These are phyloP conservation scores for Castanea sativa DNA, from an alignment of 306 rosid genomes.

Conservation along the genomic window DNA sequence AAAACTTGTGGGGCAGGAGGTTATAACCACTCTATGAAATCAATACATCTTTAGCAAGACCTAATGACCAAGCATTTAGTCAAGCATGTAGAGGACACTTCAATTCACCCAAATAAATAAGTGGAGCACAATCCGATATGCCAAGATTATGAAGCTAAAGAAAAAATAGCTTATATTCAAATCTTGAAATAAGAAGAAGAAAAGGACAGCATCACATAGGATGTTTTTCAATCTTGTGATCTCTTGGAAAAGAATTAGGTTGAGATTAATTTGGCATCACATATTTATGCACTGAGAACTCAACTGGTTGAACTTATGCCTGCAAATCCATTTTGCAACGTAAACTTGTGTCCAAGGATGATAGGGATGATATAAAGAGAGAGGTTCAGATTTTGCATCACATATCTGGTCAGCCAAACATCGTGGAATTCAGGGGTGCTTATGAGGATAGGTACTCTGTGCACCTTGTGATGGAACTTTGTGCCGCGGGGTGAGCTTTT, in stretches of 20 bases:
- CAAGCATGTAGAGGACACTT: too few relatives aligned
- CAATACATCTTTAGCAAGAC: too few relatives aligned
- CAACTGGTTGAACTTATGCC: constrained; percentile 53
- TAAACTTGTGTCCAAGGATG: constrained; percentile 57
- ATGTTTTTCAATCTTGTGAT: too few relatives aligned
- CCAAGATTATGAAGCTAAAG: too few relatives aligned
- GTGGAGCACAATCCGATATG: too few relatives aligned
- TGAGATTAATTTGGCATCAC: constrained; percentile 89
- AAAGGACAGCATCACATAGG: too few relatives aligned
- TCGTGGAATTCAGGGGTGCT: constrained; percentile 75
- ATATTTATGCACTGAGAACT: constrained; percentile 68
- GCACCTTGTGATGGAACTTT: constrained; percentile 88
- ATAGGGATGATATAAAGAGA: constrained; percentile 73
- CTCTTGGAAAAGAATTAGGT: constrained; percentile 71
- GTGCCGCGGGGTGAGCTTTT: constrained; percentile 87
- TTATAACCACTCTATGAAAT: too few relatives aligned
- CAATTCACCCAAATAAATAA: too few relatives aligned
- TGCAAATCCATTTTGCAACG: constrained; percentile 86
- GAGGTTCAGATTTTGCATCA: constrained; percentile 92
- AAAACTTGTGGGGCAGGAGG: too few relatives aligned
- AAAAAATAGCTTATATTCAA: too few relatives aligned
- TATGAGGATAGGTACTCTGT: constrained; percentile 73
- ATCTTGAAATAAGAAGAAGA: too few relatives aligned
- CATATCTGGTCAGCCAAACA: constrained; percentile 75
- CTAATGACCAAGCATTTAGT: too few relatives aligned